Evolutionary conservation across 2,329 filamentous ascomycete species (phyloP).

Genomic region (Alternaria postmessia): DNA sequence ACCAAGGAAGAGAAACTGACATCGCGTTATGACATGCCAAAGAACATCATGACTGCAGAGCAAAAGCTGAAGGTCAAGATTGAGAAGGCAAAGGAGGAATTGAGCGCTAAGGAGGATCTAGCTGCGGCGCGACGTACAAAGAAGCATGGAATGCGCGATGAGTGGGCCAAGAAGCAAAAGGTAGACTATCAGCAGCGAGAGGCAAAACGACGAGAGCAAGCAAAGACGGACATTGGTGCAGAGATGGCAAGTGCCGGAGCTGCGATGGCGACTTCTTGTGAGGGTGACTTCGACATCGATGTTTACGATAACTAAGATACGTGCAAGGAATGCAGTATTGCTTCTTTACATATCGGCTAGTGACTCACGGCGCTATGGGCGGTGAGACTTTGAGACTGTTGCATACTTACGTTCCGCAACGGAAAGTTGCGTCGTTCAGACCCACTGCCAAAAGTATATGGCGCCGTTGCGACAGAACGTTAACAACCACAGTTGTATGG

Average conservation of each 20-base stretch:
- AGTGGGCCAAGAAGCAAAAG: not conserved
- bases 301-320: not conserved
- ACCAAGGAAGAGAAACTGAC: too few species aligned
- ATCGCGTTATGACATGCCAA: too few species aligned
- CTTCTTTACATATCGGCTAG: not conserved
- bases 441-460: not conserved
- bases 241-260: not conserved
- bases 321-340: not conserved
- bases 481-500: not conserved
- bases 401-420: not conserved
- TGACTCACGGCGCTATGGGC: not conserved
- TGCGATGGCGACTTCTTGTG: not conserved
- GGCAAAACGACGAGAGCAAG: not conserved
- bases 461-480: not conserved
- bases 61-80: not conserved
- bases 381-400: not conserved
- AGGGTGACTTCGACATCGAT: conserved; percentile 2
- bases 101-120: not conserved
- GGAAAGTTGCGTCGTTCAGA: not conserved
- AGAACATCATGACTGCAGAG: not conserved
- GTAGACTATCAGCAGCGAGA: not conserved
- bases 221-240: not conserved
- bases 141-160: not conserved
- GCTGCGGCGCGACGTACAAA: not conserved
- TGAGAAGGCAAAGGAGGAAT: not conserved